Evolutionary conservation across 140 eudicot genomes (phyloP), one percentile per base, ranked within the genome.

Genomic region (Bidens hawaiensis): DNA sequence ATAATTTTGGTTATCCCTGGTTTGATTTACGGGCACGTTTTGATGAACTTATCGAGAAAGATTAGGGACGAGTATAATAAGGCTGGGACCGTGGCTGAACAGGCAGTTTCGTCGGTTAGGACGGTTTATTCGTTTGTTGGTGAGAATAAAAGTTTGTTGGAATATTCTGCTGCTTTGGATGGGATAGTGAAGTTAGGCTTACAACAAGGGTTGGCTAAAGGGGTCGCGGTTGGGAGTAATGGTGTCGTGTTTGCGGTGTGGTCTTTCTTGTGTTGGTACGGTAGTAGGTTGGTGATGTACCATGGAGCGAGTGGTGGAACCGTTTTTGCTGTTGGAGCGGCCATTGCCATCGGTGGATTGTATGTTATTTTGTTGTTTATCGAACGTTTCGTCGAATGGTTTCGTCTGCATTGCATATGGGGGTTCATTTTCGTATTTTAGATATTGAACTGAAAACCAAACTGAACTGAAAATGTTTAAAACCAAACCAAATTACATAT

Each of bases 221-320:
- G 95, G 1, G 34, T 87, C 46, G 81, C 88, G 4, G 57, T 87
- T 25, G 95, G 95, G 0, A 80, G 83, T 64, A 78, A 73, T 3
- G 82, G 91, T 17, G 27, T 87, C 12, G 73, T 68, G 2, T 87
- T 65, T 36, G 80, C 80, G 0, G 76, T 81, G 2, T 87, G 85
- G 91, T 64, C 95, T 12, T 86, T 86, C 47, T 33, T 83, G 76
- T 69, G 78, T 12, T 90, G 83, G 74, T 86, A 81, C 30, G 95
- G 95, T 17, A 83, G 95, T 55, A 61, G 89, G 67, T 23, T 90
- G 81, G 90, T 90, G 33, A 86, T 90, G 90, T 81, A 90, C 71
- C 87, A 86, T 62, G 84, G 87, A 22, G 90, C 83, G 33, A 24
- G 53, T 0, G 97, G 97, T n/a, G 97, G 97, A 23, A 83, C 94